Base-by-base conservation (phyloP, 441 rosid species). In the Pelargonium exstipulatum region DNA sequence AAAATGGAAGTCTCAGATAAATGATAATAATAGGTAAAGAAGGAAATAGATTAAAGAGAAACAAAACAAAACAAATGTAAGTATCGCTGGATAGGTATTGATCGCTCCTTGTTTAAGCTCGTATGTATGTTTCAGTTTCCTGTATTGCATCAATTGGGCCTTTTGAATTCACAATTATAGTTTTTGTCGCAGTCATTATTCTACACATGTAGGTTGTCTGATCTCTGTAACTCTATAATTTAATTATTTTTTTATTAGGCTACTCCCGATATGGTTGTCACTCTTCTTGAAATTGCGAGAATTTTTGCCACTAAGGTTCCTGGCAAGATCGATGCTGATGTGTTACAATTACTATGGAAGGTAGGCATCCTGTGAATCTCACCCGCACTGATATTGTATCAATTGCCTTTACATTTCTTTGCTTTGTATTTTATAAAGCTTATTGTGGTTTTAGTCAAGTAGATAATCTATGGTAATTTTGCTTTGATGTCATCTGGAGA, bases 271-370 rank as follows among this genome's bases (percentile, higher is more conserved):
- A 95, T 95, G 99, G 99, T 98, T 73, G 97, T 95, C 69, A 95
- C 97, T 68, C 90, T 95, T 75, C 98, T 95, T 66, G 99, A 92
- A 89, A 91, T 95, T 77, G 99, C 99, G 53, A 86, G 99, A 82
- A 92, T 95, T 73, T 95, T 95, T 74, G 98, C 99, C 62, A 95
- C 99, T 32, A 95, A 95, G 85, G 99, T 95, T 79, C 99, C 99
- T 0, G 99, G 98, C 74, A 92, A 95, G 83, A 95, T 95, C 20
- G 99, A 95, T 22, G 98, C 99, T 75, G 98, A 95, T 79, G 98
- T 95, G 79, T 80, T 95, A 67, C 99, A 95, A 71, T 80, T 95
- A 48, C 88, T 92, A 60, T 95, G 99, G 99, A 95, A 92, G 85
- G 99, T 95, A 81, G 32, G 87, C 71, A 71, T 32, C 37, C 37